Evolutionary conservation across 2,329 filamentous ascomycete genomes (phyloP), one percentile per base, ranked within the genome.

Genomic region (Microdochium trichocladiopsis): DNA sequence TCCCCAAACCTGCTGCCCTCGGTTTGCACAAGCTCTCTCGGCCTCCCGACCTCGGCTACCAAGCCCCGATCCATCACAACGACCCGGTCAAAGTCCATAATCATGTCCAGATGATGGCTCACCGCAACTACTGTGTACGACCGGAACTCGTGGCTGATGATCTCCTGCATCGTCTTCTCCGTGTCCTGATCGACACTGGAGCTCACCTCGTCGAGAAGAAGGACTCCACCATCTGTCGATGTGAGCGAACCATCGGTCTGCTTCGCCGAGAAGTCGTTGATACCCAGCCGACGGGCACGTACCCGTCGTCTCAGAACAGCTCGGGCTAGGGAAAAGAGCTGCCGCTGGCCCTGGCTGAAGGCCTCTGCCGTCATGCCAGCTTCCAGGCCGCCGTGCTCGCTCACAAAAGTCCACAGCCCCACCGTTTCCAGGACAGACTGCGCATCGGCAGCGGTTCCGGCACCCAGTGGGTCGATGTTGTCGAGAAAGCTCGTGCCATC

Each of bases 331-430:
- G 58, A 60, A 47, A 66, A 59, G 11, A 66, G 58, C 50, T 66
- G 62, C 18, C 55, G 47, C 59, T 84, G 79, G 1, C 80, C 81
- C 53, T 74, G 72, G n/a, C 72, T 76, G 4, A 78, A 61, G 52
- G 70, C 70, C 14, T 71, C 63, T 3, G 69, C 63, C 22, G 69
- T 71, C 51, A 80, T 69, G 14, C 52, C 55, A 3, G 59, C 56
- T 1, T 57, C 55, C 2, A 66, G 54, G 2, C 64, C 62, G 6
- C 63, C 64, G 2, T 53, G 55, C 1, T 60, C 56, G n/a, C 53
- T 36, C 2, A 65, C 54, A 18, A 63, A 58, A 1, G 49, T 12
- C 58, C 57, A 57, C 1, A 68, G 55, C 4, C 47, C 57, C 0
- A 66, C 60, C 8, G 50, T 47, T 9, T 60, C 52, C 3, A 66